These are phyloP conservation scores for Paracoccidioides lutzii DNA, from an alignment of 2,329 filamentous ascomycete species.

Conservation along the genomic window DNA sequence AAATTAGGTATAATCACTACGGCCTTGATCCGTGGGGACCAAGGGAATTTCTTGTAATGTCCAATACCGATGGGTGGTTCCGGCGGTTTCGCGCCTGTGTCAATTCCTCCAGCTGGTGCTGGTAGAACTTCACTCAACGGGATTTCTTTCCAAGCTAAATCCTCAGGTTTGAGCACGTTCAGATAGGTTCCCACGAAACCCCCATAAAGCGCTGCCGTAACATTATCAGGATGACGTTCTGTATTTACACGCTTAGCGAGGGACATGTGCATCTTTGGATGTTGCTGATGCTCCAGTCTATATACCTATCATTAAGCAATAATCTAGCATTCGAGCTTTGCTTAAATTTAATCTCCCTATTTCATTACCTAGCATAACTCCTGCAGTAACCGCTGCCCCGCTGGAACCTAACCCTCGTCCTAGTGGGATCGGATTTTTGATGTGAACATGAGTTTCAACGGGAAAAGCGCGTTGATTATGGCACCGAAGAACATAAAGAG, in stretches of 20 bases:
- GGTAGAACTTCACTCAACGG: constrained; percentile 88
- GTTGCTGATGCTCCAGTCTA: constrained; percentile 3
- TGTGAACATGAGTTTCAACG: constrained; percentile 74
- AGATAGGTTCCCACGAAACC: constrained; percentile 96
- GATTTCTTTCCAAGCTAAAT: constrained; percentile 82
- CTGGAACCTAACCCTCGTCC: constrained; percentile 90
- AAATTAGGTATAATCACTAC: constrained; percentile 94
- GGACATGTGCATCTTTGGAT: constrained; percentile 4
- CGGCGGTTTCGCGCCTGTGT: constrained; percentile 77
- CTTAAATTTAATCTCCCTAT: constrained; percentile 67
- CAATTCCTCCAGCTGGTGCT: constrained; percentile 74
- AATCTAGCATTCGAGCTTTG: constrained; percentile 79
- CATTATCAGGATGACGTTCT: constrained; percentile 81
- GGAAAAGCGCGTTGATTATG: constrained; percentile 79
- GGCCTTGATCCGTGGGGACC: constrained; percentile 91
- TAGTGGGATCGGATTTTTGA: constrained; percentile 89
- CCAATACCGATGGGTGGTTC: constrained; percentile 86
- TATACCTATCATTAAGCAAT: constrained; percentile 86
- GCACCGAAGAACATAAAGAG: constrained; percentile 87
- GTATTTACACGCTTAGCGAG: constrained; percentile 3
- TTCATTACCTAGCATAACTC: constrained; percentile 84
- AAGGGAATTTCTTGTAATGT: constrained; percentile 90
- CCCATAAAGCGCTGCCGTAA: constrained; percentile 87
- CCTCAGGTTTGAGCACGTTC: constrained; percentile 78
- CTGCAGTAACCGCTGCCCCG: constrained; percentile 86